phyloP scores from a whole-genome alignment of 495 filamentous ascomycete genomes.

The Penicillium coprophilum region DNA sequence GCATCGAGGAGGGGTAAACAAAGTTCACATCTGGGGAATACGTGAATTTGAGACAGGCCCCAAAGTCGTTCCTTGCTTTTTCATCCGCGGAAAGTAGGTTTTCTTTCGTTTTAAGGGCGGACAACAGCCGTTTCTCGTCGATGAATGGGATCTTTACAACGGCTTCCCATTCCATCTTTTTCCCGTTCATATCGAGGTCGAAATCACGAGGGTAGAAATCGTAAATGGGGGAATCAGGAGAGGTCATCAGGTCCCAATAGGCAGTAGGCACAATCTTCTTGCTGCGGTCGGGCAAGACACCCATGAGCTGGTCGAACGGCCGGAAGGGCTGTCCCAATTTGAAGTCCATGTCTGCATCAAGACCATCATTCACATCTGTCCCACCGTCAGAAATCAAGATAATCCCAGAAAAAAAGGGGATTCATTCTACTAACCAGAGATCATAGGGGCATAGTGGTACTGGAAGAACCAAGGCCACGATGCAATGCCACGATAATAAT shows the following conservation, averaged over 20 bases:
- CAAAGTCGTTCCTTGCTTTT: conserved; percentile 81
- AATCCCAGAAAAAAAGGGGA: neutral
- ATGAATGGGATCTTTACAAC: conserved; percentile 99
- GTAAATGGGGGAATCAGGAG: conserved; percentile 87
- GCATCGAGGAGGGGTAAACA: conserved; percentile 78
- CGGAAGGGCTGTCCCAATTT: conserved; percentile 89
- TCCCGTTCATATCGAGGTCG: conserved; percentile 98
- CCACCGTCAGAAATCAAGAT: conserved; percentile 13
- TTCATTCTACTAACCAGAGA: conserved; percentile 59
- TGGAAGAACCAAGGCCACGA: conserved; percentile 98
- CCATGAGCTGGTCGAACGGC: conserved; percentile 97
- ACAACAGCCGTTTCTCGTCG: conserved; percentile 79
- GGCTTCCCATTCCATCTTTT: conserved; percentile 99
- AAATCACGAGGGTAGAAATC: conserved; percentile 99
- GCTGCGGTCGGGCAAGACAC: conserved; percentile 93
- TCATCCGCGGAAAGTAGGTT: conserved; percentile 72
- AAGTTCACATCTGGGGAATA: conserved; percentile 76
- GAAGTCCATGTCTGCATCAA: conserved; percentile 88
- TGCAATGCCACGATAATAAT: conserved; percentile 95
- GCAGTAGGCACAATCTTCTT: conserved; percentile 89
- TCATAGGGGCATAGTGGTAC: conserved; percentile 98
- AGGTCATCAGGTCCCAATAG: conserved; percentile 92
- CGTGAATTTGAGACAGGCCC: conserved; percentile 88
- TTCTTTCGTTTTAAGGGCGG: conserved; percentile 83
- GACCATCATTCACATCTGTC: conserved; percentile 77